phyloP scores from a whole-genome alignment of 1,284 basidiomycete genomes.

The Kwoniella shivajii region DNA sequence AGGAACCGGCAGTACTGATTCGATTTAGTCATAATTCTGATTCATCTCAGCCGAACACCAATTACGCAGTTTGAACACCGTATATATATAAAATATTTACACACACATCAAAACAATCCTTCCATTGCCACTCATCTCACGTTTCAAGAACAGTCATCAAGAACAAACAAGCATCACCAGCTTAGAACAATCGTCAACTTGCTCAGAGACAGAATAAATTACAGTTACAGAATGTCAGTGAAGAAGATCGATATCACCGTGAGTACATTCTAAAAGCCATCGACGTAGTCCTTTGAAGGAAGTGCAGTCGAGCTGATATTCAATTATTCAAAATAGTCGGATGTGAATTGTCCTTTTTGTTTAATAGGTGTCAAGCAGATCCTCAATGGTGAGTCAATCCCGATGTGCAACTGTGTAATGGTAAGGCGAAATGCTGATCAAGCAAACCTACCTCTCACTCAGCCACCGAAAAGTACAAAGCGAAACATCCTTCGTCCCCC shows the following conservation, averaged over 20 bases:
- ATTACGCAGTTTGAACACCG: too few relatives aligned
- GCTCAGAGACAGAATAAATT: too few relatives aligned
- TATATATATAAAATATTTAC: too few relatives aligned
- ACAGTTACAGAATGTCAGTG: conserved; percentile 1
- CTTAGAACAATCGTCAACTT: too few relatives aligned
- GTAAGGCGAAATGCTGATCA: neutral
- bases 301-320: neutral
- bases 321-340: conserved; percentile 30
- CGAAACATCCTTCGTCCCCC: conserved; percentile 19
- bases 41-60: too few relatives aligned
- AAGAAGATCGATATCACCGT: conserved; percentile 39
- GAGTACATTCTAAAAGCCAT: conserved; percentile 5
- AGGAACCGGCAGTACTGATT: too few relatives aligned
- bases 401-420: neutral
- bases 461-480: conserved; percentile 33
- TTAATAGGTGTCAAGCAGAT: conserved; percentile 46
- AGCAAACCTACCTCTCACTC: neutral
- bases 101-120: too few relatives aligned
- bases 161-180: too few relatives aligned
- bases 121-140: too few relatives aligned
- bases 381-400: conserved; percentile 24
- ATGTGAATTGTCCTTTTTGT: conserved; percentile 49
- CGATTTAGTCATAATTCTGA: too few relatives aligned
- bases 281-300: neutral
- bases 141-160: too few relatives aligned